Base-by-base conservation (phyloP, 352 stramenopile species). In the Globisporangium cystogenes region DNA sequence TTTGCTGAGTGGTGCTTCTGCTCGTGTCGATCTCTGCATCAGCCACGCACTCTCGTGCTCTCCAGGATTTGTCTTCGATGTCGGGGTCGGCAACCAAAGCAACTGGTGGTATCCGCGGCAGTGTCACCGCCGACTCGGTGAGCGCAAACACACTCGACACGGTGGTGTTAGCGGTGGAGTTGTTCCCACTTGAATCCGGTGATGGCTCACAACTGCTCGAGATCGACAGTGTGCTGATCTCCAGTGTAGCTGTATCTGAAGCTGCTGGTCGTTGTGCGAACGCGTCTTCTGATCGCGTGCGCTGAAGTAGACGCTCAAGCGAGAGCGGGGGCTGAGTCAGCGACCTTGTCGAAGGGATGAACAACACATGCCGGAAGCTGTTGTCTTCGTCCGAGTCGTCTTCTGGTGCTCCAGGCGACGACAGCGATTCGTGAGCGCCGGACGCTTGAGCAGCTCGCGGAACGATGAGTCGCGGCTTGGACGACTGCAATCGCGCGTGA, bases 261-360 rank as follows among this genome's bases (percentile, higher is more conserved):
- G 23, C 7, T 20, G n/a, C 15, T 46, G 46, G 39, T 18, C 40
- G 35, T 12, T 35, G 35, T 11, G 37, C 27, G 14, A 60, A 23
- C 27, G 14, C 18, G 27, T 44, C 37, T 23, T 46, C 20, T 0
- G 54, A 51, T 18, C 42, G 54, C 10, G 31, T 18, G 7, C 37
- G 46, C 23, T 33, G 53, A 12, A 54, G 37, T 48, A 54, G 26
- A 7, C 36, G 46, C 33, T 52, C 55, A 2, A 62, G 35, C 21
- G 48, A 43, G 15, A 62, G 24, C 26, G 48, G 29, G 1, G 40
- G 33, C 7, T 51, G 48, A 15, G 33, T 35, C 11, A 54, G 23
- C 46, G 53, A n/a, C 3, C 46, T 27, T 5, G 45, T 44, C 27
- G 37, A 43, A 12, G 46, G 37, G 7, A 60, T 12, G 44, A 54